Evolutionary conservation across 2,329 filamentous ascomycete genomes (phyloP), one percentile per base, ranked within the genome.

Genomic region (Trichoderma koningii): DNA sequence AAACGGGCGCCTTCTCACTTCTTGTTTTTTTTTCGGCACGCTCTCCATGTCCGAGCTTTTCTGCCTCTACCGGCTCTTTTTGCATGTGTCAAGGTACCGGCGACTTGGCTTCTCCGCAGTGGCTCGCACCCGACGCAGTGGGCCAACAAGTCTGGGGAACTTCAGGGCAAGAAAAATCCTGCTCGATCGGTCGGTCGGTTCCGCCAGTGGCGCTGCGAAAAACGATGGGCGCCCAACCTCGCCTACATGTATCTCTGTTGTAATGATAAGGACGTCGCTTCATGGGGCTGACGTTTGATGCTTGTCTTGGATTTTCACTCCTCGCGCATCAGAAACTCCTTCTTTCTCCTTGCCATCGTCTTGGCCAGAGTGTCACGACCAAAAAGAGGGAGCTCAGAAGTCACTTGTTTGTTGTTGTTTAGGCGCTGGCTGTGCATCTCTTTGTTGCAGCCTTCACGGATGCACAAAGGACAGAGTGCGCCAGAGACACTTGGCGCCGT

Each of bases 361-460:
- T 14, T 4, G 10, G 34, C 12, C 12, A 14, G 41, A n/a, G 42
- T 30, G 48, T 30, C 2, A 28, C 17, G 14, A 28, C n/a, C 14
- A 28, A 15, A 21, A 53, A 28, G 23, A 34, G n/a, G 14, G 38
- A 55, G 19, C 41, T 15, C 9, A 34, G 7, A 12, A 14, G 26
- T 42, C 60, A 19, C 19, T 38, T 60, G 47, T 53, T 63, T 55
- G 50, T 50, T 63, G n/a, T 23, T n/a, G 48, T 19, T 44, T 45
- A 45, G 41, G 41, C 38, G 34, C 34, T 62, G 41, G 28, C 55
- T 51, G 57, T 44, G 48, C 59, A 62, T 62, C 45, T 48, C 44
- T 61, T 23, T 45, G 50, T 53, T 62, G 59, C 59, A 45, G 45
- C 34, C 3, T 38, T 23, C 50, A 53, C 3, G 19, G 59, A 38